Evolutionary conservation across 768 basidiomycete species (phyloP).

Genomic region (Lentinus tigrinus): DNA sequence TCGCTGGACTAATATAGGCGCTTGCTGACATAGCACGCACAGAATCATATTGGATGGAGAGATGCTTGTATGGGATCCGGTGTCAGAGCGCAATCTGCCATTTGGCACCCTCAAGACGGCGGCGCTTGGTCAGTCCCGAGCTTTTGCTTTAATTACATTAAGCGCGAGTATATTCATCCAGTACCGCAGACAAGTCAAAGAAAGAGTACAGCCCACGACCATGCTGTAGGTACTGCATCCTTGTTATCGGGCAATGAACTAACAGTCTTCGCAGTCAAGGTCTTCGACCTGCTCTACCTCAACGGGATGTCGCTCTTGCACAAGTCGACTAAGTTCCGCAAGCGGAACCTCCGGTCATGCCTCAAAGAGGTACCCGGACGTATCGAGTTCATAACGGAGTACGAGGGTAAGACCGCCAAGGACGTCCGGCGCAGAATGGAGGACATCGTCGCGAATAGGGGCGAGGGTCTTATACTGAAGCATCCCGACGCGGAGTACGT

Average conservation of each 20-base stretch:
- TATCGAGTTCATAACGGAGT: slow-evolving; percentile 75
- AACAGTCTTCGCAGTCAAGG: slow-evolving; percentile 66
- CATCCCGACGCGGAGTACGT: slow-evolving; percentile 77
- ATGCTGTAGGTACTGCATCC: slow-evolving; percentile 62
- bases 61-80: slow-evolving; percentile 98
- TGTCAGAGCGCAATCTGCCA: slow-evolving; percentile 81
- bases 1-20: background rate
- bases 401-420: slow-evolving; percentile 71
- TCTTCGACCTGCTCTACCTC: slow-evolving; percentile 91
- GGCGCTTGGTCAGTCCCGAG: slow-evolving; percentile 60
- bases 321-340: slow-evolving; percentile 71
- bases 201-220: slow-evolving; percentile 77
- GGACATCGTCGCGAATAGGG: slow-evolving; percentile 77
- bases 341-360: slow-evolving; percentile 69
- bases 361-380: slow-evolving; percentile 72
- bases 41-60: slow-evolving; percentile 97
- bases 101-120: slow-evolving; percentile 95
- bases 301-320: slow-evolving; percentile 80
- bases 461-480: slow-evolving; percentile 94
- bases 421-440: slow-evolving; percentile 84
- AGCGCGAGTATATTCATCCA: background rate
- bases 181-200: slow-evolving; percentile 60
- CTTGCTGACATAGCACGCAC: background rate
- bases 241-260: background rate
- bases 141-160: background rate